Conservation (phyloP, 768 basidiomycete genomes). For the Clitopilus passeckerianus region DNA sequence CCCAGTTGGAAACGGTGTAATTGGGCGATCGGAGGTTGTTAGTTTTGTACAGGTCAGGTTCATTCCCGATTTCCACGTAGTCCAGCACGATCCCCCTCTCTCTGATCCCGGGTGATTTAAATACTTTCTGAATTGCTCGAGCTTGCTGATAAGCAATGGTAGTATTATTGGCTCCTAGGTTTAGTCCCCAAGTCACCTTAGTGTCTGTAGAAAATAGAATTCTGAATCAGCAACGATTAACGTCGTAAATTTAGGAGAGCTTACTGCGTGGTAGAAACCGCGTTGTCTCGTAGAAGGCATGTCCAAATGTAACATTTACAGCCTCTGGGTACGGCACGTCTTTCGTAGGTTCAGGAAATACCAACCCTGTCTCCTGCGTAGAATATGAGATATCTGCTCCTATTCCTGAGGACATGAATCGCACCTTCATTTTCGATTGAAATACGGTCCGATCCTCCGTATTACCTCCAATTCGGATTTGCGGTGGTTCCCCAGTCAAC, state of each 20-base stretch:
- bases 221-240: neutral
- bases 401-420: neutral
- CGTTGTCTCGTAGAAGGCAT: too few species aligned
- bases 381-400: neutral
- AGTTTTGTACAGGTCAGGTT: constrained; percentile 1
- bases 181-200: too few species aligned
- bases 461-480: neutral
- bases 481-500: neutral
- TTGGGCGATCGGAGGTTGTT: neutral
- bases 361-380: too few species aligned
- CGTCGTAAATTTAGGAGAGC: neutral
- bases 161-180: too few species aligned
- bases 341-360: too few species aligned
- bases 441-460: neutral
- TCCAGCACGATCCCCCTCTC: neutral
- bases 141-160: too few species aligned
- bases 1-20: neutral
- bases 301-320: too few species aligned
- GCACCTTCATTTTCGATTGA: neutral
- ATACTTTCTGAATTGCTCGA: neutral
- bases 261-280: too few species aligned
- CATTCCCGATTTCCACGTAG: constrained; percentile 3
- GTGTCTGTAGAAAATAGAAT: too few species aligned
- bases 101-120: constrained; percentile 1
- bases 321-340: too few species aligned